Conservation (phyloP, 352 stramenopile genomes). For the Pythium rishiriense region DNA sequence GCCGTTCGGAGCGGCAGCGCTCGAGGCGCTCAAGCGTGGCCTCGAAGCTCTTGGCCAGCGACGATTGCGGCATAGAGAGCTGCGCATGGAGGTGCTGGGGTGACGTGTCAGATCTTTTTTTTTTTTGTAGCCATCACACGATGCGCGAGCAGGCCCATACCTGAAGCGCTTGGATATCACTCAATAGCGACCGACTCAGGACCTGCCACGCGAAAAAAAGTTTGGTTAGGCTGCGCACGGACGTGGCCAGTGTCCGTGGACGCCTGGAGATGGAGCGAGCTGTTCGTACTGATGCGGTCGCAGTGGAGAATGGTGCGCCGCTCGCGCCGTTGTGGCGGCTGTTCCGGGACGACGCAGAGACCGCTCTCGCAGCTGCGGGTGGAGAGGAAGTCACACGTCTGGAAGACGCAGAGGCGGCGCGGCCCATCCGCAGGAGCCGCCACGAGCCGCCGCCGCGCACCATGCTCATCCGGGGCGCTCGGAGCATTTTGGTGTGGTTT, state of each 20-base stretch:
- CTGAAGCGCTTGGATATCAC: slow-evolving; percentile 21
- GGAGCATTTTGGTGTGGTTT: slow-evolving; percentile 9
- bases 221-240: background rate
- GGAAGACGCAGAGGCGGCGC: background rate
- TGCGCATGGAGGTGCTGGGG: slow-evolving; percentile 50
- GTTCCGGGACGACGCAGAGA: background rate
- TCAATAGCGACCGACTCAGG: slow-evolving; percentile 7
- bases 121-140: too few relatives aligned
- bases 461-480: background rate
- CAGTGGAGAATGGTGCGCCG: background rate
- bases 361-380: background rate
- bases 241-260: too few relatives aligned
- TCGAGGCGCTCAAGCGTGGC: slow-evolving; percentile 35
- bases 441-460: background rate
- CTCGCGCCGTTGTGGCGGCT: background rate
- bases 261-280: background rate
- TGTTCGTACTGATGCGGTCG: background rate
- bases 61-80: slow-evolving; percentile 29
- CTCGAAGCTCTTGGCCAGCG: slow-evolving; percentile 32
- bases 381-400: background rate
- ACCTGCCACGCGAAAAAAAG: background rate
- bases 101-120: too few relatives aligned
- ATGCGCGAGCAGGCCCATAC: background rate
- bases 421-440: background rate
- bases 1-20: slow-evolving; percentile 45